Evolutionary conservation across 768 basidiomycete genomes (phyloP), one percentile per base, ranked within the genome.

Genomic region (Cystofilobasidium bisporidii): DNA sequence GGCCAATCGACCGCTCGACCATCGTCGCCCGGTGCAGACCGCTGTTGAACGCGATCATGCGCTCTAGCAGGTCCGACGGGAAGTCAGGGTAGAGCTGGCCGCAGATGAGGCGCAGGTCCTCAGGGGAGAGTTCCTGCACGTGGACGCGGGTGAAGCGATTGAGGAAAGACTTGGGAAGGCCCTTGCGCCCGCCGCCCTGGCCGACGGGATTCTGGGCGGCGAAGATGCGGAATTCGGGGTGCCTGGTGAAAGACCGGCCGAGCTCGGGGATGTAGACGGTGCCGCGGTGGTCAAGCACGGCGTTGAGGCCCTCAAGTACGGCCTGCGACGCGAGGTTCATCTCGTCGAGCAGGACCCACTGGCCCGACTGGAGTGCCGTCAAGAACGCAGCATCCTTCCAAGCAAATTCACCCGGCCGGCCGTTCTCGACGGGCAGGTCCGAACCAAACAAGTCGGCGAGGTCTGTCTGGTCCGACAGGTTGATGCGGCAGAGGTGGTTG

Each of bases 141-240:
- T 91, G 91, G 47, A 98, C 96, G 76, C 92, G 93, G n/a, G 91
- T 97, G 79, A 99, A 99, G 20, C 96, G 86, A 76, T 99, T 96
- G 64, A 98, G 81, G 78, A 96, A 99, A 0, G 96, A 98, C 74
- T 90, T 94, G 0, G 96, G 96, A 9, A 99, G 82, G 24, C 96
- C 96, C 77, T 99, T 99, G 43, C 96, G 85, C 20, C 94, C 93
- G 63, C 96, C 93, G 28, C 96, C 96, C 80, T 99, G 96, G 69
- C 86, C 85, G 20, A 94, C 79, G 33, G 96, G 96, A 76, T 99
- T 99, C 76, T 99, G 96, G 2, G 96, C 93, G 3, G 94, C 96
- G 73, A 99, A 99, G 50, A 98, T 87, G 41, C 93, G 87, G 79
- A 99, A 99, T n/a, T 85, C 82, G 2, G 92, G 89, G 78, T 98